Evolutionary conservation across 2,329 filamentous ascomycete species (phyloP).

Genomic region (Gaeumannomyces sp.): DNA sequence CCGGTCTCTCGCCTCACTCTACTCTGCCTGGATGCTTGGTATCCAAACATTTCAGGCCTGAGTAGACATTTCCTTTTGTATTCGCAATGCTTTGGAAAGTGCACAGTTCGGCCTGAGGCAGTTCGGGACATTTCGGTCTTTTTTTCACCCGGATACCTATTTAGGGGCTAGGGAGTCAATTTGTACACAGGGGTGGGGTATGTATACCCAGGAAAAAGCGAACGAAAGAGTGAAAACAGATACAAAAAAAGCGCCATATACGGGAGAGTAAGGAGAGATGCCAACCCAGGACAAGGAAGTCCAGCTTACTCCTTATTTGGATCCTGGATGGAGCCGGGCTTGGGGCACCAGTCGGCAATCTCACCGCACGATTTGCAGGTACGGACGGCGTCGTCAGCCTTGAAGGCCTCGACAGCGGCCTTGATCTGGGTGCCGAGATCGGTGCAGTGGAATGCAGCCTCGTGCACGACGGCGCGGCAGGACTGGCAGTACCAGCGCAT

Average conservation of each 20-base stretch:
- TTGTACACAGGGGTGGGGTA: not conserved
- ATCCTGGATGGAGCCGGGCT: slow-evolving; percentile 50
- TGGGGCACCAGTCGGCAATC: slow-evolving; percentile 53
- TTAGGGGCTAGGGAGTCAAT: not conserved
- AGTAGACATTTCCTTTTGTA: slow-evolving; percentile 3
- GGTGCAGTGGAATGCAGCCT: slow-evolving; percentile 80
- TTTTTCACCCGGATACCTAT: not conserved
- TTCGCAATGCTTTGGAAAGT: slow-evolving; percentile 7
- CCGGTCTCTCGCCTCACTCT: slow-evolving; percentile 1
- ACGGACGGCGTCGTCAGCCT: slow-evolving; percentile 57
- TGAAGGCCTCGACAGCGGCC: slow-evolving; percentile 78
- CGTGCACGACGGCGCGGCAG: slow-evolving; percentile 71
- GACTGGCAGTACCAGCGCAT: slow-evolving; percentile 72
- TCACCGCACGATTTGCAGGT: slow-evolving; percentile 72
- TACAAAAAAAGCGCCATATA: not conserved
- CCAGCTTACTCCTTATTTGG: slow-evolving; percentile 42
- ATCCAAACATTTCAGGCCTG: not conserved
- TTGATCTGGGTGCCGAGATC: slow-evolving; percentile 95
- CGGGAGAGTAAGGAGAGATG: not conserved
- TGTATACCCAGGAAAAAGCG: slow-evolving; percentile 7
- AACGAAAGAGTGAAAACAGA: not conserved
- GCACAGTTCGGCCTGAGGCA: not conserved
- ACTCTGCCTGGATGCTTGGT: slow-evolving; percentile 6
- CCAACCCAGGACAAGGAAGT: too few species aligned
- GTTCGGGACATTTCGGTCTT: not conserved